These are phyloP conservation scores for Phallus indusiatus DNA, from an alignment of 768 basidiomycete species.

Conservation along the genomic window DNA sequence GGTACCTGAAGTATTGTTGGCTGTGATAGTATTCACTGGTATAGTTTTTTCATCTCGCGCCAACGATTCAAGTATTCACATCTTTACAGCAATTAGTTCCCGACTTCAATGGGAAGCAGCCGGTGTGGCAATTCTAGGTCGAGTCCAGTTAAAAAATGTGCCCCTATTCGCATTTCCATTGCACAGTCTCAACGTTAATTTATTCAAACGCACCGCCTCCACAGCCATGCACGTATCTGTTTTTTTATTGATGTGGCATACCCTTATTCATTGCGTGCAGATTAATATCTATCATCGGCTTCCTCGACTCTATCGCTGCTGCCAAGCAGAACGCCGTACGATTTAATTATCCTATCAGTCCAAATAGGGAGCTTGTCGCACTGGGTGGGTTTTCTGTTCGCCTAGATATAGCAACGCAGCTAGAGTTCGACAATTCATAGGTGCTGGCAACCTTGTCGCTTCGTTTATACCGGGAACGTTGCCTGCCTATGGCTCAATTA, in stretches of 20 bases:
- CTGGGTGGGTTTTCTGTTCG: conserved; percentile 34
- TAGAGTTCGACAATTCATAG: conserved; percentile 12
- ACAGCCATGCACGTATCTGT: conserved; percentile 57
- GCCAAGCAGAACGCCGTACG: conserved; percentile 86
- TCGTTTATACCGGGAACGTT: conserved; percentile 84
- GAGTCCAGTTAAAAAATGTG: conserved; percentile 43
- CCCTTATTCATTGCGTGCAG: conserved; percentile 24
- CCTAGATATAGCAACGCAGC: neutral
- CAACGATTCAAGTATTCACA: neutral
- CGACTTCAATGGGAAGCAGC: conserved; percentile 63
- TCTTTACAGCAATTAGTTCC: conserved; percentile 41
- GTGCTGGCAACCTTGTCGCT: conserved; percentile 67
- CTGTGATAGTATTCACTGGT: conserved; percentile 81
- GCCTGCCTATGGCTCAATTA: conserved; percentile 89
- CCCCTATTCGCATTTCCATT: conserved; percentile 73
- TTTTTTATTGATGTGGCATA: neutral
- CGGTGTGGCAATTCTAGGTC: conserved; percentile 79
- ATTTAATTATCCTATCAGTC: conserved; percentile 82
- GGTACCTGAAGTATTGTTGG: conserved; percentile 53
- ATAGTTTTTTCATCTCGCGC: conserved; percentile 18
- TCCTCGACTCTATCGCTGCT: conserved; percentile 89
- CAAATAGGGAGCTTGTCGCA: conserved; percentile 93
- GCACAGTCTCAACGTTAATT: conserved; percentile 44
- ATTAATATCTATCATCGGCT: conserved; percentile 76
- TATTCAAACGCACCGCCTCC: conserved; percentile 70